These are phyloP conservation scores for Amanita thiersii DNA, from an alignment of 768 basidiomycete species.

Conservation along the genomic window DNA sequence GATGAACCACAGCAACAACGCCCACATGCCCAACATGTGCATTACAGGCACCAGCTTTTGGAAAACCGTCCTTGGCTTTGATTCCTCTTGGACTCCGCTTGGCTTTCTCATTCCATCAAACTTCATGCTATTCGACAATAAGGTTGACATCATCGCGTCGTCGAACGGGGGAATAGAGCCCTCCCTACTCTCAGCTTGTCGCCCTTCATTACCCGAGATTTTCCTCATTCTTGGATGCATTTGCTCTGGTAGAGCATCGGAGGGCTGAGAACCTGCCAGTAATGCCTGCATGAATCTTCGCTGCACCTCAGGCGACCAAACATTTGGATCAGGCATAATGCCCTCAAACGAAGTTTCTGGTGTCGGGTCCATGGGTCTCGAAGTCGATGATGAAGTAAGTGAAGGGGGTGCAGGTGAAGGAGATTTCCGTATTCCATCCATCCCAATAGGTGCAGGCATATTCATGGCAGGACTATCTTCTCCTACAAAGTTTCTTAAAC, in stretches of 20 bases:
- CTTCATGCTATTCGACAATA: slow-evolving; percentile 17
- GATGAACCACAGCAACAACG: slow-evolving; percentile 59
- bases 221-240: neutral
- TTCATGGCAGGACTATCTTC: slow-evolving; percentile 27
- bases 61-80: slow-evolving; percentile 24
- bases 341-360: slow-evolving; percentile 15
- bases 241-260: slow-evolving; percentile 10
- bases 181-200: neutral
- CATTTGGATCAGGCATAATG: slow-evolving; percentile 40
- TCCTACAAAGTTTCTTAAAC: slow-evolving; percentile 31
- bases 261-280: slow-evolving; percentile 25
- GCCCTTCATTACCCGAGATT: neutral
- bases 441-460: slow-evolving; percentile 27
- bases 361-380: slow-evolving; percentile 11
- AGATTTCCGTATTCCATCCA: slow-evolving; percentile 16
- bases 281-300: slow-evolving; percentile 61
- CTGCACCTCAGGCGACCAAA: slow-evolving; percentile 66
- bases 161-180: slow-evolving; percentile 21
- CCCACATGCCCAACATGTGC: slow-evolving; percentile 59
- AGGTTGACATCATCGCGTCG: slow-evolving; percentile 41
- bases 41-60: slow-evolving; percentile 60
- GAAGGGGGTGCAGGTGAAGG: slow-evolving; percentile 19
- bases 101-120: neutral
- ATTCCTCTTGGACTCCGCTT: neutral
- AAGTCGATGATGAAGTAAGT: slow-evolving; percentile 11